Evolutionary conservation across 1,284 basidiomycete species (phyloP).

Genomic region (Macrocybe sp.): DNA sequence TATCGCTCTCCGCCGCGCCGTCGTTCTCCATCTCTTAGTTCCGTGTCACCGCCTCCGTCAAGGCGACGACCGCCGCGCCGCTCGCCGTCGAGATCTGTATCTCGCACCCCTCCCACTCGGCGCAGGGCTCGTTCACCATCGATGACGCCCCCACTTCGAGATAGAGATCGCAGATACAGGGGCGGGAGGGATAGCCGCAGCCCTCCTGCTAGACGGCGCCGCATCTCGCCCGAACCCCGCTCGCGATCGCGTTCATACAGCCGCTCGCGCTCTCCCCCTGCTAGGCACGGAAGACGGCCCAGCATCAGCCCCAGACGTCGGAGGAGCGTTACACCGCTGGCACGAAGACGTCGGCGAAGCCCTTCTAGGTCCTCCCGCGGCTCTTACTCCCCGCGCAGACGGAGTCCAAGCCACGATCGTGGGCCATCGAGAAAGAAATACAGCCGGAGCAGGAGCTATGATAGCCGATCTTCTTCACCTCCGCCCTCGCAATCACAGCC

Average conservation of each 20-base stretch:
- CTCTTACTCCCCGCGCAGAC: slow-evolving; percentile 20
- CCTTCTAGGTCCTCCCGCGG: slow-evolving; percentile 19
- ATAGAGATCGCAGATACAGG: slow-evolving; percentile 28
- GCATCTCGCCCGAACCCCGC: slow-evolving; percentile 34
- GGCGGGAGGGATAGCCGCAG: slow-evolving; percentile 44
- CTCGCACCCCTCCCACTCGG: slow-evolving; percentile 28
- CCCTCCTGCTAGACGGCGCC: slow-evolving; percentile 52
- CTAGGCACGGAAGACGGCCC: slow-evolving; percentile 25
- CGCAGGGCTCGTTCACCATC: slow-evolving; percentile 47
- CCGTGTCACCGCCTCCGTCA: slow-evolving; percentile 13
- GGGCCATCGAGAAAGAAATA: slow-evolving; percentile 18
- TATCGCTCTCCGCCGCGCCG: slow-evolving; percentile 26
- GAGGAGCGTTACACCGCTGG: slow-evolving; percentile 27
- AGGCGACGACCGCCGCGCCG: slow-evolving; percentile 8
- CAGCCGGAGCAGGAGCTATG: slow-evolving; percentile 16
- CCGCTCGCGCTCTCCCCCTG: slow-evolving; percentile 35
- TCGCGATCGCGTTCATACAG: slow-evolving; percentile 31
- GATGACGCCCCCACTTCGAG: slow-evolving; percentile 35
- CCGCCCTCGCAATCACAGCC: slow-evolving; percentile 10
- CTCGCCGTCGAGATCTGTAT: too few species aligned
- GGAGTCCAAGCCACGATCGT: slow-evolving; percentile 23
- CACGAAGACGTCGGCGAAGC: slow-evolving; percentile 25
- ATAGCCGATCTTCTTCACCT: slow-evolving; percentile 9
- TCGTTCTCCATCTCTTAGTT: slow-evolving; percentile 31
- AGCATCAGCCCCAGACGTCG: slow-evolving; percentile 28